Percentiles rank a stretch among this genome's conserved stretches.
These are phyloP conservation scores for Talaromyces sp. DNA, from an alignment of 2,329 filamentous ascomycete genomes.

Conservation along the genomic window DNA sequence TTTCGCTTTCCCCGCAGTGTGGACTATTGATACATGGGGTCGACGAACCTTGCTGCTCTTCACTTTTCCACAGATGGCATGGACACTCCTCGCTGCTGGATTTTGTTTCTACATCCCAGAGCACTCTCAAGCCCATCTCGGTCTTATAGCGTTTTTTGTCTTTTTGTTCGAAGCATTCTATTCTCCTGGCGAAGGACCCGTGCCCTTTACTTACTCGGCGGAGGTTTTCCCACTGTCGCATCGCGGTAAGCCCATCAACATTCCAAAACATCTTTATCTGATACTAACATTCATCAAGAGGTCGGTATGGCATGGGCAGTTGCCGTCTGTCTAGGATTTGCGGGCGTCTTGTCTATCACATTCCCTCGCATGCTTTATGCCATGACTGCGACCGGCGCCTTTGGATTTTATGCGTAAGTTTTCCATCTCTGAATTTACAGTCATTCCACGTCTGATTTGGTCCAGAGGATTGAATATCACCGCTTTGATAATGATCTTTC, in stretches of 20 bases:
- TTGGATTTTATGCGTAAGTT: conserved; percentile 55
- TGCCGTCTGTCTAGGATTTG: conserved; percentile 42
- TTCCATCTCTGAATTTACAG: not conserved
- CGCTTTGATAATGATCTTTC: conserved; percentile 61
- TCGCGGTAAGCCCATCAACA: not conserved
- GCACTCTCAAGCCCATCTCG: not conserved
- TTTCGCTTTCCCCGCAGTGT: conserved; percentile 25
- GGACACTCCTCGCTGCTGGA: conserved; percentile 19
- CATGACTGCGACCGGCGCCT: conserved; percentile 51
- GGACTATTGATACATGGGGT: conserved; percentile 22
- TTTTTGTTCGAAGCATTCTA: conserved; percentile 74
- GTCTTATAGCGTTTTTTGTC: conserved; percentile 26
- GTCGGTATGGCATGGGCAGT: conserved; percentile 43
- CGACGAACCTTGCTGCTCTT: conserved; percentile 24
- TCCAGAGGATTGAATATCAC: conserved; percentile 54
- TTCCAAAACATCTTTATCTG: not conserved
- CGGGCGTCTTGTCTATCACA: conserved; percentile 44
- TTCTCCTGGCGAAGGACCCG: conserved; percentile 46
- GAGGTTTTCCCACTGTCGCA: conserved; percentile 5
- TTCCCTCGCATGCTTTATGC: conserved; percentile 45
- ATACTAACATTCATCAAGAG: conserved; percentile 18
- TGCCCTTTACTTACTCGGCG: conserved; percentile 4
- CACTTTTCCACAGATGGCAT: conserved; percentile 23
- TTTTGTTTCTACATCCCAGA: conserved; percentile 18
- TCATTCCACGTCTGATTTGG: not conserved